Conservation (phyloP, 2,329 filamentous ascomycete species). For the Xylaria sp. region DNA sequence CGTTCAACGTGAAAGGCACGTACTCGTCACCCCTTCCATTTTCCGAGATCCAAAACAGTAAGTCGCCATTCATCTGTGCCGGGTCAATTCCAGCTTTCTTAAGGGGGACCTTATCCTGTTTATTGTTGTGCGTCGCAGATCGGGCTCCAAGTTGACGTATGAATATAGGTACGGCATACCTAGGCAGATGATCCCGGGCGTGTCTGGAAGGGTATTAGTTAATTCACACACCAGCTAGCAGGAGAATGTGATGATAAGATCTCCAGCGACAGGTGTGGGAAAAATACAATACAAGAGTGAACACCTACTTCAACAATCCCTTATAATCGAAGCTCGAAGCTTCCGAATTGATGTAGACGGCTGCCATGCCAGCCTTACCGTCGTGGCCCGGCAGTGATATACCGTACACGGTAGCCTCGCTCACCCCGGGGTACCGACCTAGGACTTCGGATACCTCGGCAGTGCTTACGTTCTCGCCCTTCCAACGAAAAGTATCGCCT, state of each 20-base stretch:
- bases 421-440: constrained; percentile 66
- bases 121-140: constrained; percentile 78
- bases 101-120: constrained; percentile 80
- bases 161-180: constrained; percentile 81
- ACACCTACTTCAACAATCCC: constrained; percentile 64
- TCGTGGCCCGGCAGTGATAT: constrained; percentile 73
- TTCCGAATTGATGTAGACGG: constrained; percentile 65
- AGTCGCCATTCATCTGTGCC: constrained; percentile 57
- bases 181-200: constrained; percentile 69
- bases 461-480: constrained; percentile 75
- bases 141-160: constrained; percentile 69
- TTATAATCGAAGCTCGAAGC: constrained; percentile 66
- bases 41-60: constrained; percentile 67
- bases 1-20: constrained; percentile 65
- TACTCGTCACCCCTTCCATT: constrained; percentile 66
- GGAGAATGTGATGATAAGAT: not conserved
- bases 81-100: constrained; percentile 75
- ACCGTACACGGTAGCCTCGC: constrained; percentile 78
- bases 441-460: constrained; percentile 74
- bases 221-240: not conserved
- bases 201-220: constrained; percentile 53
- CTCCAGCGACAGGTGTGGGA: not conserved
- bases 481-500: constrained; percentile 81
- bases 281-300: not conserved
- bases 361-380: constrained; percentile 74